Base-by-base conservation (phyloP, 495 filamentous ascomycete genomes). In the Hypoxylon intermedium region DNA sequence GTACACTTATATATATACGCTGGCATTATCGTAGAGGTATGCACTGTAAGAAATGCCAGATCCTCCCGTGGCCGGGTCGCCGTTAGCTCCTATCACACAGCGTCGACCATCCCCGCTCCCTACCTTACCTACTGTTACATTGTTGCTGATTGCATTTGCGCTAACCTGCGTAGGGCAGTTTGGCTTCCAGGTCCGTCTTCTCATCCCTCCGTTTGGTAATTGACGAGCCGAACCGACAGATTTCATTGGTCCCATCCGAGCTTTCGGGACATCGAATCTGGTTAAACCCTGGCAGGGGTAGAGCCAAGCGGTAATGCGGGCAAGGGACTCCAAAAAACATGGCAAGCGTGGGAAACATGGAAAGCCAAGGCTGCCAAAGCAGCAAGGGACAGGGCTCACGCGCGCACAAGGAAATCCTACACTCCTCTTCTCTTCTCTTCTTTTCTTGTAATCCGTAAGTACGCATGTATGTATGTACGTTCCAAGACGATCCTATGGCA, bases 151-250 rank as follows among this genome's bases (percentile, higher is more conserved):
- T 42, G 51, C 62, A 56, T 46, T n/a, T 9, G 18, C 56, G 51
- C 62, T 65, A 65, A 51, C 30, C 63, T 37, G 28, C 40, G 20
- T 51, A 53, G 30, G 63, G 63, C 30, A 62, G 40, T 44, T 53
- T 49, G 34, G 21, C 40, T 45, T 58, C 60, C 52, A 53, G 57
- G 63, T 61, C 61, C 55, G 55, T 51, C 52, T 38, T 36, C 40
- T 28, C 28, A 58, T 62, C 53, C 63, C 63, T 67, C 58, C 58
- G 63, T 67, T 67, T 67, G 63, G 63, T 62, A 67, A 67, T 62
- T 43, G 53, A 51, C 60, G 53, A 47, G 31, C 58, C 36, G 48
- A 58, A 58, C 63, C 20, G 58, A 20, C n/a, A 28, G 33, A 44
- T 58, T 34, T 67, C 37, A 67, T 67, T 67, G 63, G 63, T 67